These are phyloP conservation scores for Chlamydomonas schloesseri DNA, from an alignment of 139 green algal genomes.

Conservation along the genomic window DNA sequence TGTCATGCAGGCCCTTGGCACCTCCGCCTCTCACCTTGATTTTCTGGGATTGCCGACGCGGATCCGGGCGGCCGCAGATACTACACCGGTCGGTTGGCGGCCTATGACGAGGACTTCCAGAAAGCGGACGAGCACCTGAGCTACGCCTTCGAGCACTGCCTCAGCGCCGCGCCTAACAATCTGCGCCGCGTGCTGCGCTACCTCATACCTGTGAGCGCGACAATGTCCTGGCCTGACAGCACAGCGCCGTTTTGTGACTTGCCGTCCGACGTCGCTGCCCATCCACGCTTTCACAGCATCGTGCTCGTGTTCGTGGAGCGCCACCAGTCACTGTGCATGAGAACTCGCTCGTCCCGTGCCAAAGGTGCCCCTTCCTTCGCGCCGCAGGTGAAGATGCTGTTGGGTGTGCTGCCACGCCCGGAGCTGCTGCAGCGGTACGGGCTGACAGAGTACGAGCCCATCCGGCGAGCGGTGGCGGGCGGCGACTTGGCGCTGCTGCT, in stretches of 20 bases:
- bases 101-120: slow-evolving; percentile 62
- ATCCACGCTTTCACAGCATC: too few relatives aligned
- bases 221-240: too few relatives aligned
- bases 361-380: too few relatives aligned
- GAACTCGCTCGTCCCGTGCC: too few relatives aligned
- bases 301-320: too few relatives aligned
- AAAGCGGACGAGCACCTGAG: slow-evolving; percentile 57
- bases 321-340: too few relatives aligned
- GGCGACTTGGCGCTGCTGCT: slow-evolving; percentile 58
- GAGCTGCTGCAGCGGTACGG: slow-evolving; percentile 46
- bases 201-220: slow-evolving; percentile 58
- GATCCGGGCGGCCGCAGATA: slow-evolving; percentile 50
- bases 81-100: slow-evolving; percentile 59
- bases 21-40: too few relatives aligned
- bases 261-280: too few relatives aligned
- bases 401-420: slow-evolving; percentile 52
- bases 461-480: slow-evolving; percentile 38
- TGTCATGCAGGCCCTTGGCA: too few relatives aligned
- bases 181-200: slow-evolving; percentile 52
- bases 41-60: too few relatives aligned
- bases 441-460: slow-evolving; percentile 52
- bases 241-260: too few relatives aligned
- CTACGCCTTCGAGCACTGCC: slow-evolving; percentile 54
- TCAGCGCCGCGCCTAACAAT: slow-evolving; percentile 25
- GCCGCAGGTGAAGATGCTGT: slow-evolving; percentile 57